Conservation (phyloP, 495 filamentous ascomycete genomes). For the Chaetomium cochliodes region DNA sequence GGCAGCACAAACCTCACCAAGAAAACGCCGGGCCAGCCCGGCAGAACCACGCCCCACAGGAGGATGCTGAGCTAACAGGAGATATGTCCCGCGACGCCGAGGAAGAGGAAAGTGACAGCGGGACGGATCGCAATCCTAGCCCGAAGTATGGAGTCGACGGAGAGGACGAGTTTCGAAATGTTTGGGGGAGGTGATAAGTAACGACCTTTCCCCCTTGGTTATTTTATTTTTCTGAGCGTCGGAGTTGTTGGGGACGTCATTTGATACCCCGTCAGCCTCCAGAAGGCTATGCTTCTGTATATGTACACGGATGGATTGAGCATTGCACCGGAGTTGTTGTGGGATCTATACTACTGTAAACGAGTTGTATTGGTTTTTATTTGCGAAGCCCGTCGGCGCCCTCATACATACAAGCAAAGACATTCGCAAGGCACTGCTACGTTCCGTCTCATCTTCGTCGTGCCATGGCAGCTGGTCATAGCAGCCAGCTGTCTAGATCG, state of each 20-base stretch:
- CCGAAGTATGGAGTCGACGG: constrained; percentile 27
- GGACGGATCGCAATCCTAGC: not conserved
- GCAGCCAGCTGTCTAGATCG: too few species aligned
- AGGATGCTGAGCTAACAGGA: constrained; percentile 14
- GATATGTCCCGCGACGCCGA: constrained; percentile 27
- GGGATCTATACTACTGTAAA: not conserved
- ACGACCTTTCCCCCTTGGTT: not conserved
- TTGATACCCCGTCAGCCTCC: constrained; percentile 20
- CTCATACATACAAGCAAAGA: not conserved
- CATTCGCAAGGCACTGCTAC: too few species aligned
- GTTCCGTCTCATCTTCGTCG: too few species aligned
- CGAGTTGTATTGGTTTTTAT: not conserved
- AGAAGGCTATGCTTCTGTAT: not conserved
- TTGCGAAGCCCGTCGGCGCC: not conserved
- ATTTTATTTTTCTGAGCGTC: not conserved
- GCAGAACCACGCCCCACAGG: constrained; percentile 10
- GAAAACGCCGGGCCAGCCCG: not conserved
- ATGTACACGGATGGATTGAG: constrained; percentile 4
- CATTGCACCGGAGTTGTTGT: constrained; percentile 15
- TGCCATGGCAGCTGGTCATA: too few species aligned
- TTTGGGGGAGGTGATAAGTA: constrained; percentile 32
- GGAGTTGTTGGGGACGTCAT: not conserved
- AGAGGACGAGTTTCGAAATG: constrained; percentile 37
- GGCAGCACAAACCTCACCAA: constrained; percentile 29
- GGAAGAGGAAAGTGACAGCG: not conserved